phyloP scores from a whole-genome alignment of 2,329 filamentous ascomycete genomes.

The Akanthomyces muscarius region DNA sequence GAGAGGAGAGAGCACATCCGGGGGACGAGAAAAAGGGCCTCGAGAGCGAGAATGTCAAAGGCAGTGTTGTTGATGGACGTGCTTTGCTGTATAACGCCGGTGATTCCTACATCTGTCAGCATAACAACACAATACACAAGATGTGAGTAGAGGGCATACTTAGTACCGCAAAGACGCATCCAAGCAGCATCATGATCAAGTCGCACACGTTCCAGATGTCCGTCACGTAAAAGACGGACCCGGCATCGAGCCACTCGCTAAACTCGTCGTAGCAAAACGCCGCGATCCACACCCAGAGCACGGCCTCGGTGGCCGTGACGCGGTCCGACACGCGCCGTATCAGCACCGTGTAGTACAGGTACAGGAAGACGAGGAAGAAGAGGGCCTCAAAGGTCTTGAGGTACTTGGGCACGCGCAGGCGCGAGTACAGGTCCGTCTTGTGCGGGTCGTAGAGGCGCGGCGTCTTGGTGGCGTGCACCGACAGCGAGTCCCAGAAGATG shows the following conservation, averaged over 20 bases:
- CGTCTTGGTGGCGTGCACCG: conserved; percentile 67
- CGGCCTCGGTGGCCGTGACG: conserved; percentile 64
- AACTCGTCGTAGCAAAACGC: conserved; percentile 87
- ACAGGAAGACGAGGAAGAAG: conserved; percentile 74
- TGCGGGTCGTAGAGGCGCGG: conserved; percentile 69
- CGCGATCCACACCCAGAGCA: conserved; percentile 81
- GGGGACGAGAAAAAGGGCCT: conserved; percentile 86
- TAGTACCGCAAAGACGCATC: conserved; percentile 64
- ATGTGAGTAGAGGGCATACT: conserved; percentile 48
- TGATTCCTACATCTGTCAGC: conserved; percentile 28
- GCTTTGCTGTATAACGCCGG: conserved; percentile 46
- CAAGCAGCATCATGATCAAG: conserved; percentile 69
- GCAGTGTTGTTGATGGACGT: conserved; percentile 66
- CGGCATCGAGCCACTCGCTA: conserved; percentile 80
- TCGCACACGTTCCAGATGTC: conserved; percentile 79
- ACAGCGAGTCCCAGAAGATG: conserved; percentile 80
- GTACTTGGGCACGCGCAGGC: conserved; percentile 75
- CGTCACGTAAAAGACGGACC: conserved; percentile 77
- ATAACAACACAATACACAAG: background rate
- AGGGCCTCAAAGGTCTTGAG: conserved; percentile 79
- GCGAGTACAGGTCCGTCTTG: conserved; percentile 68
- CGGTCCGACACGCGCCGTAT: conserved; percentile 63
- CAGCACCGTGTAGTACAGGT: conserved; percentile 82
- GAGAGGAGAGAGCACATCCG: conserved; percentile 84
- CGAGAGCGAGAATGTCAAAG: conserved; percentile 85